Percentiles rank a stretch among this genome's conserved stretches.
Conservation (phyloP, 495 filamentous ascomycete genomes). For the Neurospora sp. region DNA sequence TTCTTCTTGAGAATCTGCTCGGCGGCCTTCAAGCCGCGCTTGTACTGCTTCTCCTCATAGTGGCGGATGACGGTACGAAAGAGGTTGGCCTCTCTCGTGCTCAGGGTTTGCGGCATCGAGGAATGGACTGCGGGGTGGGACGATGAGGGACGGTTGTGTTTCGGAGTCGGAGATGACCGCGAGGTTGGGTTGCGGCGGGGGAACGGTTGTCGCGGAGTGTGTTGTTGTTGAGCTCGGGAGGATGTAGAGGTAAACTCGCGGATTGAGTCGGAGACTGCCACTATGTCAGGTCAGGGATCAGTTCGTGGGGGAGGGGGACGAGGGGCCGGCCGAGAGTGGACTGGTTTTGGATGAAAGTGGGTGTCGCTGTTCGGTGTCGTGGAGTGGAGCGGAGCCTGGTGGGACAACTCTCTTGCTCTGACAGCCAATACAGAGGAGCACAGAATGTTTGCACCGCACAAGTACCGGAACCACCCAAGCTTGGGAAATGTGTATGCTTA, state of each 20-base stretch:
- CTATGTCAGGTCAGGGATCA: background rate
- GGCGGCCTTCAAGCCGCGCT: conserved; percentile 87
- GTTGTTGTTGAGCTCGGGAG: background rate
- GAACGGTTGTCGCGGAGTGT: background rate
- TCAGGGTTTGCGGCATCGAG: conserved; percentile 71
- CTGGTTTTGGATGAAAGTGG: too few species aligned
- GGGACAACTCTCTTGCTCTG: background rate
- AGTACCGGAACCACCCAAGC: background rate
- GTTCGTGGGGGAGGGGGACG: background rate
- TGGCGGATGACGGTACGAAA: conserved; percentile 88
- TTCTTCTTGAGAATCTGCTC: conserved; percentile 90
- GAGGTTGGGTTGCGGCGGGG: background rate
- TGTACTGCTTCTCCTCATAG: conserved; percentile 98
- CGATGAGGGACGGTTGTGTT: background rate
- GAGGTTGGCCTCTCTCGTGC: conserved; percentile 81
- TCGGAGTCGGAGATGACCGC: background rate
- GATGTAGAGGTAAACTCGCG: background rate
- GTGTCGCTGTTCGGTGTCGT: too few species aligned
- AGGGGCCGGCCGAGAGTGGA: background rate
- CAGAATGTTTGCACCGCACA: background rate
- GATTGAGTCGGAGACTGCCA: background rate
- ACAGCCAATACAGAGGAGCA: background rate
- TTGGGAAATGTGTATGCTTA: background rate
- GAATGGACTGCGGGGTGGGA: conserved; percentile 3
- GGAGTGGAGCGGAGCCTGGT: background rate